Conservation (phyloP, 2,329 filamentous ascomycete genomes). For the Fusarium longipes region DNA sequence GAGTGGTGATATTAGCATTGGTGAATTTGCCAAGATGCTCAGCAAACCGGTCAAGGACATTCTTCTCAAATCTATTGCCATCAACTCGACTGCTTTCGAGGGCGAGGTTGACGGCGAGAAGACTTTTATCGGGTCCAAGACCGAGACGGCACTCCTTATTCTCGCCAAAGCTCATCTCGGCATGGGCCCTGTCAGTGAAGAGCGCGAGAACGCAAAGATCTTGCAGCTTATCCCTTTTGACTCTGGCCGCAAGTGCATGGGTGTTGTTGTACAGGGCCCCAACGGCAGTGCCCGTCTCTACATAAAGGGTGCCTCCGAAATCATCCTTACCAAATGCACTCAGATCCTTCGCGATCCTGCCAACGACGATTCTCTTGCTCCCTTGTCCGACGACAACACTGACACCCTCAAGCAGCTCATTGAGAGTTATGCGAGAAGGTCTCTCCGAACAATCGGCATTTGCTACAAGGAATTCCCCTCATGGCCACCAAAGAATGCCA, state of each 20-base stretch:
- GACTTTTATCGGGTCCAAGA: conserved; percentile 81
- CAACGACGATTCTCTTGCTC: conserved; percentile 54
- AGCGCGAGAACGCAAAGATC: conserved; percentile 69
- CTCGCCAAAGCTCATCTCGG: conserved; percentile 74
- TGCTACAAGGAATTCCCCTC: conserved; percentile 85
- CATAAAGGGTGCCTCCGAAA: conserved; percentile 74
- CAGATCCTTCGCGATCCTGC: conserved; percentile 63
- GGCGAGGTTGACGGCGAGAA: conserved; percentile 74
- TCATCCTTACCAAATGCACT: conserved; percentile 68
- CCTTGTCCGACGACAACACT: conserved; percentile 64
- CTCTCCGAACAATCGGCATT: conserved; percentile 85
- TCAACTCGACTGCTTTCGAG: conserved; percentile 82
- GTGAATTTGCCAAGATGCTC: conserved; percentile 62
- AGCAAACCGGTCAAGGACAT: conserved; percentile 61
- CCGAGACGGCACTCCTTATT: conserved; percentile 78
- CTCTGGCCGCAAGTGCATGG: conserved; percentile 79
- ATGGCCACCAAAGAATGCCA: conserved; percentile 80
- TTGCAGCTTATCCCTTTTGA: conserved; percentile 80
- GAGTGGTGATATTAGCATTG: conserved; percentile 54
- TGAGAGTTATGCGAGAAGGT: conserved; percentile 80
- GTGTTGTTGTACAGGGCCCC: conserved; percentile 64
- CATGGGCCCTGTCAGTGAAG: conserved; percentile 72
- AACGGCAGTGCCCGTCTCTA: conserved; percentile 66
- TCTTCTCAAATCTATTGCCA: conserved; percentile 68
- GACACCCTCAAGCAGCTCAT: conserved; percentile 74